phyloP scores from a whole-genome alignment of 805 yeast species.

The Hanseniaspora clermontiae region DNA sequence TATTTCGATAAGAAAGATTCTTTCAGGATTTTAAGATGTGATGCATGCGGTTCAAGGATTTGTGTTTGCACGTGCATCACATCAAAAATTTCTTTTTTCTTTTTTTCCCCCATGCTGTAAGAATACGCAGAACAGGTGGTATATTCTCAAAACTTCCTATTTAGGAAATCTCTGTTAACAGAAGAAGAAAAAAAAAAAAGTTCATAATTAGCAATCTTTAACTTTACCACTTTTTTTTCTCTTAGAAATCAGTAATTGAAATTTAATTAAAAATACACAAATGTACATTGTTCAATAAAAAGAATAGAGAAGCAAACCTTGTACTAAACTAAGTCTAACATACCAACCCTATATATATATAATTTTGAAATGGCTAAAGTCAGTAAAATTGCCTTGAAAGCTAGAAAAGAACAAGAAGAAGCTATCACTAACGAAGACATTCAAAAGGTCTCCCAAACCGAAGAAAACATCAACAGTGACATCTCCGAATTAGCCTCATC shows the following conservation, averaged over 20 bases:
- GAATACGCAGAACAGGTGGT: no score
- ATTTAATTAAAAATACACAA: no score
- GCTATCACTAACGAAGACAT: constrained; percentile 17
- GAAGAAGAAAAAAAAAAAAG: neutral
- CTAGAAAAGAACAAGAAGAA: constrained; percentile 13
- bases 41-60: no score
- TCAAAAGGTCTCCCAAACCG: constrained; percentile 5
- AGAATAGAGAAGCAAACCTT: neutral
- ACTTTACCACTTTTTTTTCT: neutral
- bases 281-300: no score
- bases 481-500: constrained; percentile 11
- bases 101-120: neutral
- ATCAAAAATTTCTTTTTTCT: neutral
- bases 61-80: neutral
- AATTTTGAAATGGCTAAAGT: constrained; percentile 6
- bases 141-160: neutral
- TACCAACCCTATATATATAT: neutral
- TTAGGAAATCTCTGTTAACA: neutral
- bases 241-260: neutral
- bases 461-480: constrained; percentile 14
- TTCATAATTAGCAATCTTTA: neutral
- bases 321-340: neutral
- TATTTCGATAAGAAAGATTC: no score
- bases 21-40: no score
- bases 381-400: constrained; percentile 9